phyloP scores from a whole-genome alignment of 768 basidiomycete species.

The Serendipita sp. region DNA sequence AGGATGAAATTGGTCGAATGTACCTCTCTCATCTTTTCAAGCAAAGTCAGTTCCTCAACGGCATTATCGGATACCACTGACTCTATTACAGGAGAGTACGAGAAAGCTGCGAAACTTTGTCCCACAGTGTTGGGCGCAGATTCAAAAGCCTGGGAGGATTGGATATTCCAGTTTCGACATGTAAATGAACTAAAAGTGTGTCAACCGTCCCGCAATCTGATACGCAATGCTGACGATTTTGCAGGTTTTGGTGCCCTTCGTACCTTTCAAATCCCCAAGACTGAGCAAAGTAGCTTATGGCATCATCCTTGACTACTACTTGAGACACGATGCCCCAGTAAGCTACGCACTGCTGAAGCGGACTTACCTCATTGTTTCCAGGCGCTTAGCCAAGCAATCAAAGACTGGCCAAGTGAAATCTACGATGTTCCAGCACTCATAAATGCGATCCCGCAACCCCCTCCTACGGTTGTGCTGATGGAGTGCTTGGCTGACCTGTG shows the following conservation, averaged over 20 bases:
- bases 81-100: conserved; percentile 35
- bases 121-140: conserved; percentile 76
- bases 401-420: conserved; percentile 79
- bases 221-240: background rate
- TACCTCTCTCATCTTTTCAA: conserved; percentile 76
- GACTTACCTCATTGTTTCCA: conserved; percentile 17
- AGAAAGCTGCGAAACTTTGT: conserved; percentile 64
- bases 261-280: conserved; percentile 70
- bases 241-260: conserved; percentile 74
- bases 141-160: conserved; percentile 79
- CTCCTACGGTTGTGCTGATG: conserved; percentile 57
- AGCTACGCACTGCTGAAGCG: conserved; percentile 9
- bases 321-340: conserved; percentile 62
- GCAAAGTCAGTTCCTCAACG: conserved; percentile 37
- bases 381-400: conserved; percentile 63
- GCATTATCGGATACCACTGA: background rate
- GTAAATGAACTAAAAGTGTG: conserved; percentile 61
- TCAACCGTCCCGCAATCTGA: conserved; percentile 2
- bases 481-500: conserved; percentile 87
- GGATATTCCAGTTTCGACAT: conserved; percentile 83
- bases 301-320: conserved; percentile 80
- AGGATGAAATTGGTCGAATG: conserved; percentile 59
- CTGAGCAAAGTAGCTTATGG: conserved; percentile 80
- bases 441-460: conserved; percentile 42
- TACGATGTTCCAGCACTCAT: conserved; percentile 82